Evolutionary conservation across 306 rosid species (phyloP).

Genomic region (Pyrus bretschneideri): DNA sequence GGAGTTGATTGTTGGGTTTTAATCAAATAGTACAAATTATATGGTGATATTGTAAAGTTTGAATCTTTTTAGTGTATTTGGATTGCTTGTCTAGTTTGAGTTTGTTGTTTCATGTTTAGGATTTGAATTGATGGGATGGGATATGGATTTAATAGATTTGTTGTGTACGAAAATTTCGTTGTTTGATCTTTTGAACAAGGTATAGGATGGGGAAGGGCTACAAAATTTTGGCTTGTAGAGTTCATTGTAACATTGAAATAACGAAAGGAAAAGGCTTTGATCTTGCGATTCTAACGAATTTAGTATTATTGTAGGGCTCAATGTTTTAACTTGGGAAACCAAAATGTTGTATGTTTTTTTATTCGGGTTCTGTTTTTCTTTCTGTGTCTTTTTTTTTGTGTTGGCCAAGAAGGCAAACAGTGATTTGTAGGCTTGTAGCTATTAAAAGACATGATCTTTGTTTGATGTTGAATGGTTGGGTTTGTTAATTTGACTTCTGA

Average conservation of each 20-base stretch:
- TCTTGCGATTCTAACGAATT: neutral
- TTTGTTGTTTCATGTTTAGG: neutral
- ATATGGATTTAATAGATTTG: conserved; percentile 17
- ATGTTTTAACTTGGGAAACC: neutral
- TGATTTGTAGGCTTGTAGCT: neutral
- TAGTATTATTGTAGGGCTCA: neutral
- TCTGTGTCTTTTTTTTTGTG: neutral
- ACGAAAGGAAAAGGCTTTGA: neutral
- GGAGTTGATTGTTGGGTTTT: neutral
- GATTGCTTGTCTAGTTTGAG: conserved; percentile 8
- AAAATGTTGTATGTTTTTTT: neutral
- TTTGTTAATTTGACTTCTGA: neutral
- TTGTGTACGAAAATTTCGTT: neutral
- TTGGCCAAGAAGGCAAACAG: neutral
- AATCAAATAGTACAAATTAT: neutral
- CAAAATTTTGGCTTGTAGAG: neutral
- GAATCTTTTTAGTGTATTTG: conserved; percentile 7
- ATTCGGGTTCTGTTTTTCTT: neutral
- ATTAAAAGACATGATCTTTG: neutral
- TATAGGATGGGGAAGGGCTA: conserved; percentile 5
- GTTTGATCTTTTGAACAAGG: conserved; percentile 11
- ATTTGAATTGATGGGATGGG: conserved; percentile 14
- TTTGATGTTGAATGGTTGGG: neutral
- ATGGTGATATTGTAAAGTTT: neutral
- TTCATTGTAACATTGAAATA: neutral